Percentiles rank a stretch among this genome's conserved stretches.
Conservation (phyloP, 331 rosid species). For the Malus hybrid region DNA sequence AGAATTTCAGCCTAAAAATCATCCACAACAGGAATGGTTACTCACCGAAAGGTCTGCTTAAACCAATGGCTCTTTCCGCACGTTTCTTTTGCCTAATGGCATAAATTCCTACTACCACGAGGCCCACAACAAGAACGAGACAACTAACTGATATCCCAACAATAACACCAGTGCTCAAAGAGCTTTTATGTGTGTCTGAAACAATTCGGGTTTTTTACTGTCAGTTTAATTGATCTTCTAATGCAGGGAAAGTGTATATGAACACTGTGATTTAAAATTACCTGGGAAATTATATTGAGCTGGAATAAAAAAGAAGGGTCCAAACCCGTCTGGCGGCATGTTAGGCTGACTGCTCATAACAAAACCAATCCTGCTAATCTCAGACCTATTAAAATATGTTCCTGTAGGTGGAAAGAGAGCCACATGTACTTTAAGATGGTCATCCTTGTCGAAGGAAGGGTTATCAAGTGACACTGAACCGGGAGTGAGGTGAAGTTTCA, state of each 20-base stretch:
- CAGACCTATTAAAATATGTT: slow-evolving; percentile 57
- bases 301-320: slow-evolving; percentile 74
- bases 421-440: slow-evolving; percentile 69
- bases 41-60: slow-evolving; percentile 86
- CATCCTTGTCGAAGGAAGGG: slow-evolving; percentile 68
- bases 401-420: slow-evolving; percentile 77
- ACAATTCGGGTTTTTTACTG: slow-evolving; percentile 4
- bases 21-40: slow-evolving; percentile 3
- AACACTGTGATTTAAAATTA: slow-evolving; percentile 16
- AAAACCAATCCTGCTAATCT: slow-evolving; percentile 76
- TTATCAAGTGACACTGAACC: slow-evolving; percentile 77
- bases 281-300: slow-evolving; percentile 69
- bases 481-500: slow-evolving; percentile 51
- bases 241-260: not conserved
- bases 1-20: not conserved
- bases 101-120: slow-evolving; percentile 54
- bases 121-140: slow-evolving; percentile 51
- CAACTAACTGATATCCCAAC: slow-evolving; percentile 58
- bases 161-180: slow-evolving; percentile 39
- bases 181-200: slow-evolving; percentile 34
- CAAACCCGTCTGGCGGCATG: slow-evolving; percentile 69
- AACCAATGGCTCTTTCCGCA: slow-evolving; percentile 80
- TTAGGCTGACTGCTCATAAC: slow-evolving; percentile 65
- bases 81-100: slow-evolving; percentile 88
- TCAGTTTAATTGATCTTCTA: slow-evolving; percentile 4